phyloP scores from a whole-genome alignment of 1,284 basidiomycete genomes.

The Ustilago sp. region DNA sequence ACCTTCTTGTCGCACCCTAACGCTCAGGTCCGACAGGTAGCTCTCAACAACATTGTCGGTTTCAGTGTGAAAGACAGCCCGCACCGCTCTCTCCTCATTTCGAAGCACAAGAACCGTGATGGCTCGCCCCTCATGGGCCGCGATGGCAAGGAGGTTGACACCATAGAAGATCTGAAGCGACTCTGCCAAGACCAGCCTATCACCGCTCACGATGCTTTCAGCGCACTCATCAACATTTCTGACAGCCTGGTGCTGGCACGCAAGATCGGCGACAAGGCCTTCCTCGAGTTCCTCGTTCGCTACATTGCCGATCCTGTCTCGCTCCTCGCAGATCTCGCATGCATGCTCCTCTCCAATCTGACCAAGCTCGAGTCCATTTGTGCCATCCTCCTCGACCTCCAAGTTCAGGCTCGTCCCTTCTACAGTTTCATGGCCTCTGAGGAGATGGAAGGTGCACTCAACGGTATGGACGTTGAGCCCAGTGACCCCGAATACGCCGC shows the following conservation, averaged over 20 bases:
- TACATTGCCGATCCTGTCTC: slow-evolving; percentile 91
- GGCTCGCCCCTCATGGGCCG: slow-evolving; percentile 52
- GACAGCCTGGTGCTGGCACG: slow-evolving; percentile 81
- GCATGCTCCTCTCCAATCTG: slow-evolving; percentile 96
- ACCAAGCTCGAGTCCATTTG: slow-evolving; percentile 82
- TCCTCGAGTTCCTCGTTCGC: slow-evolving; percentile 85
- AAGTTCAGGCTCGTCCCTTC: slow-evolving; percentile 61
- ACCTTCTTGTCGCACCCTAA: slow-evolving; percentile 88
- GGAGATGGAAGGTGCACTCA: slow-evolving; percentile 57
- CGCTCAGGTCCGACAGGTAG: slow-evolving; percentile 86
- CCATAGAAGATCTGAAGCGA: slow-evolving; percentile 78
- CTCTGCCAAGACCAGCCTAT: slow-evolving; percentile 83
- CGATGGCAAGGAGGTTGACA: slow-evolving; percentile 63
- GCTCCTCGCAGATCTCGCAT: slow-evolving; percentile 89
- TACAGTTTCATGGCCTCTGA: slow-evolving; percentile 62
- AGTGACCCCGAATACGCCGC: slow-evolving; percentile 59
- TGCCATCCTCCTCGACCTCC: slow-evolving; percentile 77
- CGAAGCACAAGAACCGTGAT: slow-evolving; percentile 56
- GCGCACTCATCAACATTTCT: slow-evolving; percentile 91
- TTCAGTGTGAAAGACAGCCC: slow-evolving; percentile 61
- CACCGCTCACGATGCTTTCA: slow-evolving; percentile 93
- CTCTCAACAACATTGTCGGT: slow-evolving; percentile 81
- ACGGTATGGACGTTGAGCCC: slow-evolving; percentile 65
- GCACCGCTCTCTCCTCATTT: slow-evolving; percentile 56
- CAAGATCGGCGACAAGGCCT: slow-evolving; percentile 78